Percentiles rank a stretch among this genome's conserved stretches.
phyloP scores from a whole-genome alignment of 768 basidiomycete species.

The Tephrocybe rancida region DNA sequence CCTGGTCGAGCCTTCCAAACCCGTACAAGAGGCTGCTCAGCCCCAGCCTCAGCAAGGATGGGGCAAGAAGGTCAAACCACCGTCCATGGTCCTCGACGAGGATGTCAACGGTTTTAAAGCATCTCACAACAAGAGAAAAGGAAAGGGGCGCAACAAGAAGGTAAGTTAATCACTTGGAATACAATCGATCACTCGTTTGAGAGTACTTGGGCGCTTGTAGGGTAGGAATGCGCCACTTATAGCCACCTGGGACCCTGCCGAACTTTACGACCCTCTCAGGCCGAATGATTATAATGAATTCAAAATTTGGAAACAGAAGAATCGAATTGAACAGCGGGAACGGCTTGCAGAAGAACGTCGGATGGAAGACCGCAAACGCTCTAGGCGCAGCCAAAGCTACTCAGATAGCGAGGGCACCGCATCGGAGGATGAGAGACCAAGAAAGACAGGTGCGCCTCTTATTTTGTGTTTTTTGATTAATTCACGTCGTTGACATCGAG shows the following conservation, averaged over 20 bases:
- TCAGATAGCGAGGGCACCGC: conserved; percentile 66
- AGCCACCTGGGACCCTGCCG: conserved; percentile 74
- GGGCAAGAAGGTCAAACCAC: conserved; percentile 90
- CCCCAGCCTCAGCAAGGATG: conserved; percentile 66
- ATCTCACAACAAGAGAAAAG: conserved; percentile 56
- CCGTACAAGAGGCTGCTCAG: conserved; percentile 24
- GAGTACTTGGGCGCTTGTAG: conserved; percentile 31
- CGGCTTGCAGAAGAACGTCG: conserved; percentile 58
- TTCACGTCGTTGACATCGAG: conserved; percentile 3
- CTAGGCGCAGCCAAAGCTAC: conserved; percentile 57
- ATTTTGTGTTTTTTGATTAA: neutral
- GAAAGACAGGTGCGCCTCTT: conserved; percentile 60
- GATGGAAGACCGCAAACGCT: conserved; percentile 51
- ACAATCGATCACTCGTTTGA: conserved; percentile 1
- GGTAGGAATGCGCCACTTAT: conserved; percentile 60
- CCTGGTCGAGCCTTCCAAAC: conserved; percentile 42
- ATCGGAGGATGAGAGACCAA: conserved; percentile 68
- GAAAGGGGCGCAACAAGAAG: conserved; percentile 64
- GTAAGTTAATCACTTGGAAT: conserved; percentile 32
- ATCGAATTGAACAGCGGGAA: conserved; percentile 74
- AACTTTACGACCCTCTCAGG: conserved; percentile 78
- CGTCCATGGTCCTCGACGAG: conserved; percentile 88
- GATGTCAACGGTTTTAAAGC: conserved; percentile 84
- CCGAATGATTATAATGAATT: conserved; percentile 92
- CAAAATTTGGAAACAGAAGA: conserved; percentile 78